Evolutionary conservation across 2,329 filamentous ascomycete genomes (phyloP), one percentile per base, ranked within the genome.

Genomic region (Cercospora sojina): DNA sequence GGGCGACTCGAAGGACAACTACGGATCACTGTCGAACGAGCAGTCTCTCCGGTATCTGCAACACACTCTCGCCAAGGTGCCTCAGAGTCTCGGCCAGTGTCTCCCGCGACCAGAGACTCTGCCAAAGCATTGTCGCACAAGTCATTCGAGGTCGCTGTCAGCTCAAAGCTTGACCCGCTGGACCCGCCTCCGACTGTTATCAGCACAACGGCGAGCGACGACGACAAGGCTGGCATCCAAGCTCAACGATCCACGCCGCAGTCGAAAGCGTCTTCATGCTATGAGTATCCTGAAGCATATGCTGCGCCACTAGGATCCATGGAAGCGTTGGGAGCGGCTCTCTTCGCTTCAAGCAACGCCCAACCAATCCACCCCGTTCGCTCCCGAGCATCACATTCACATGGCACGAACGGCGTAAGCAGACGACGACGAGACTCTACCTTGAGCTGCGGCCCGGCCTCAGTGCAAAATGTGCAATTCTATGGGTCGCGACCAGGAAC

Each of bases 391-490:
- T 49, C 43, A 49, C 43, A 49, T 47, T 49, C 43, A 49, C 43
- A 49, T 47, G 27, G 31, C 35, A 7, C 43, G 27, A n/a, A 20
- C n/a, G 32, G 13, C 43, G 16, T 29, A 4, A 18, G 13, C 9
- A 23, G 31, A 29, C 12, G 53, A 23, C 62, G 62, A 25, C 38
- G 62, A 10, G 53, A 49, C 27, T 67, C 65, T 12, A 62, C 62
- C 12, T 58, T 61, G 56, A 67, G 55, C 53, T 67, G 65, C 49
- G 64, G 69, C 9, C 68, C 69, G 16, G 35, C 53, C 20, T 71
- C 71, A 8, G 60, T 71, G 6, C 68, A 67, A n/a, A 69, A 72
- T 31, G 69, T 73, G 4, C 72, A 72, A 64, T 68, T 71, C 67
- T 70, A 73, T 63, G 66, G 70, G 56, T 68, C 71, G 51, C 64